A percentile compares a stretch with the other conserved stretches of the same genome.
phyloP scores from a whole-genome alignment of 768 basidiomycete genomes.

The Pleurotus giganteus region DNA sequence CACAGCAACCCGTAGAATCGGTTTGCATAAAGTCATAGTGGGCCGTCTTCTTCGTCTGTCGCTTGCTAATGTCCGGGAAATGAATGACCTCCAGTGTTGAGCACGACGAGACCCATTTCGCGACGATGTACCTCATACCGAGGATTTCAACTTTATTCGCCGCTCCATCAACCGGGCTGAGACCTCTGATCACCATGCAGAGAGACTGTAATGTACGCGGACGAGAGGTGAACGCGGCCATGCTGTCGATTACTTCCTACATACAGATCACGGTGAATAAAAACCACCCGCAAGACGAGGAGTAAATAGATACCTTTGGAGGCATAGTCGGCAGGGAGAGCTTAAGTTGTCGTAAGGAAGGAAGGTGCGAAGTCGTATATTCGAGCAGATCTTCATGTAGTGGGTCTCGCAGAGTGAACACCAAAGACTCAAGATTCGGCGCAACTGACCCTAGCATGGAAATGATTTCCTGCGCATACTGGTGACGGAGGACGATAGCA shows the following conservation, averaged over 20 bases:
- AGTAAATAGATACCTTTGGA: not conserved
- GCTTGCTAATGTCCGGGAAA: not conserved
- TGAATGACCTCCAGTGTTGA: not conserved
- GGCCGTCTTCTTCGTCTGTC: not conserved
- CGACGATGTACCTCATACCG: not conserved
- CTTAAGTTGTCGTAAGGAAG: not conserved
- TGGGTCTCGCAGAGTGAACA: not conserved
- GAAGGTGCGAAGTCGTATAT: not conserved
- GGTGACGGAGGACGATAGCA: not conserved
- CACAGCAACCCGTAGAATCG: not conserved
- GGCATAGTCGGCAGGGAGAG: conserved; percentile 1
- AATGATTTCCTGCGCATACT: not conserved
- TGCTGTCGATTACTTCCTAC: not conserved
- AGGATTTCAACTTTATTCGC: not conserved
- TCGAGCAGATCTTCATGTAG: not conserved
- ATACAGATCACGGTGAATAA: not conserved
- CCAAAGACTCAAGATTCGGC: not conserved
- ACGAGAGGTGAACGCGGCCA: not conserved
- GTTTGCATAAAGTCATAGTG: not conserved
- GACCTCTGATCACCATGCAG: not conserved
- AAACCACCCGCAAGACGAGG: no score
- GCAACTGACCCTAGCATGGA: not conserved
- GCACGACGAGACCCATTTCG: conserved; percentile 1
- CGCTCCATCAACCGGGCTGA: not conserved
- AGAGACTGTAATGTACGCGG: not conserved